Conservation (phyloP, 352 stramenopile genomes). For the Pythium oligandrum region DNA sequence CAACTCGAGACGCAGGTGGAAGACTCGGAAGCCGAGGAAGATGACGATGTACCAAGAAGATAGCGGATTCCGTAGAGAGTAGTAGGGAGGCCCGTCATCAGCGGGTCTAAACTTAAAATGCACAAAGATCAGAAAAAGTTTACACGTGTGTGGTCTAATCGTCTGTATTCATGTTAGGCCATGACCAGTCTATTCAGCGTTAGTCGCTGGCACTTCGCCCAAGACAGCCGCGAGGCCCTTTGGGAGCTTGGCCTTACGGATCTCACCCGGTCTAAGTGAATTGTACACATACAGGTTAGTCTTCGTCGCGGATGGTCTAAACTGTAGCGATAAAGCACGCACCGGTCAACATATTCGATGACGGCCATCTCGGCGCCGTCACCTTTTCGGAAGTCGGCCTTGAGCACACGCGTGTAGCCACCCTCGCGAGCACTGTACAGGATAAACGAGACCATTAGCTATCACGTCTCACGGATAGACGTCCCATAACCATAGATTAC, state of each 20-base stretch:
- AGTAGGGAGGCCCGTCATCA: neutral
- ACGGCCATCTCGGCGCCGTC: conserved; percentile 97
- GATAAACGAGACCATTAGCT: no score
- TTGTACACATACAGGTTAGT: conserved; percentile 3
- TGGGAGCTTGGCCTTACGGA: conserved; percentile 70
- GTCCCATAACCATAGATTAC: conserved; percentile 9
- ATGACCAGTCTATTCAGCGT: neutral
- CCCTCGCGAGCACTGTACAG: conserved; percentile 54
- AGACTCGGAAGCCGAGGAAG: conserved; percentile 32
- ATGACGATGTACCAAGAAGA: conserved; percentile 10
- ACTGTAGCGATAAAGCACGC: conserved; percentile 1
- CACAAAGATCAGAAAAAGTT: neutral
- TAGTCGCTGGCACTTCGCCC: neutral
- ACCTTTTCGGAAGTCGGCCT: conserved; percentile 89
- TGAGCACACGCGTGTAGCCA: conserved; percentile 96
- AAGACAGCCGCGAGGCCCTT: conserved; percentile 49
- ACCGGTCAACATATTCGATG: conserved; percentile 98
- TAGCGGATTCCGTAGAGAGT: conserved; percentile 4
- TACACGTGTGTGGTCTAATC: neutral
- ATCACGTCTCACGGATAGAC: no score
- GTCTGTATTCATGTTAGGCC: neutral
- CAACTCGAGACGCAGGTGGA: conserved; percentile 48
- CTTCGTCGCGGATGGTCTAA: neutral
- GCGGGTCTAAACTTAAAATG: neutral
- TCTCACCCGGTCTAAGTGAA: conserved; percentile 63